phyloP scores from a whole-genome alignment of 1,284 basidiomycete genomes.

The Sporisorium graminicola region DNA sequence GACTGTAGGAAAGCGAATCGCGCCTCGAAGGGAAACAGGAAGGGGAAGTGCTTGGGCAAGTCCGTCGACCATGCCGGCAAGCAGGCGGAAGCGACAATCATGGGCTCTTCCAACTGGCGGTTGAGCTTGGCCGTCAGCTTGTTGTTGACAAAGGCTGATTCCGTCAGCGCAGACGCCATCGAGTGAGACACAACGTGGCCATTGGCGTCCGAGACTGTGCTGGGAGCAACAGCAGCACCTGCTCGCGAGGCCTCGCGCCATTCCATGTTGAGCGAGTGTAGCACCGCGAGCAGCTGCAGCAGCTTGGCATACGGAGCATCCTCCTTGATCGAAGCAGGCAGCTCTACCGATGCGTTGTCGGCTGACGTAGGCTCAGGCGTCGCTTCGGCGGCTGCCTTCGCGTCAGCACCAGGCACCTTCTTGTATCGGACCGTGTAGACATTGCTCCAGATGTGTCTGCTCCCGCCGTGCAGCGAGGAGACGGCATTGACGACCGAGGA shows the following conservation, averaged over 20 bases:
- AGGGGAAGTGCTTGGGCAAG: constrained; percentile 92
- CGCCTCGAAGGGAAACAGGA: constrained; percentile 97
- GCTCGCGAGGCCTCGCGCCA: constrained; percentile 69
- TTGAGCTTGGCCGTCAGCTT: constrained; percentile 97
- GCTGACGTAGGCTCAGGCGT: constrained; percentile 56
- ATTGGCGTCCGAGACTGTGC: constrained; percentile 19
- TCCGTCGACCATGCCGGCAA: constrained; percentile 96
- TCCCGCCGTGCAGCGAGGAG: constrained; percentile 25
- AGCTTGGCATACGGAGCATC: constrained; percentile 90
- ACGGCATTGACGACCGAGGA: neutral
- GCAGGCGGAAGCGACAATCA: constrained; percentile 97
- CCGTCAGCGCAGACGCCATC: constrained; percentile 72
- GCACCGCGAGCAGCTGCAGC: constrained; percentile 85
- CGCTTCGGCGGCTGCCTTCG: constrained; percentile 59
- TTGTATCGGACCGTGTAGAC: constrained; percentile 91
- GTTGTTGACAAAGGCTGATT: constrained; percentile 93
- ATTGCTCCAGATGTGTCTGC: constrained; percentile 83
- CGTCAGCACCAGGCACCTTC: constrained; percentile 86
- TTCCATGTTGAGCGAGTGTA: constrained; percentile 83
- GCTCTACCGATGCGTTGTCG: constrained; percentile 34
- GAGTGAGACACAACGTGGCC: constrained; percentile 15
- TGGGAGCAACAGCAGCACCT: neutral
- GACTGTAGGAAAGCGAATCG: constrained; percentile 97
- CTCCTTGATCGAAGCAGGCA: constrained; percentile 81
- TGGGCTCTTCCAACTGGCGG: constrained; percentile 96